These are phyloP conservation scores for Fusarium anguioides DNA, from an alignment of 2,329 filamentous ascomycete genomes.

Conservation along the genomic window DNA sequence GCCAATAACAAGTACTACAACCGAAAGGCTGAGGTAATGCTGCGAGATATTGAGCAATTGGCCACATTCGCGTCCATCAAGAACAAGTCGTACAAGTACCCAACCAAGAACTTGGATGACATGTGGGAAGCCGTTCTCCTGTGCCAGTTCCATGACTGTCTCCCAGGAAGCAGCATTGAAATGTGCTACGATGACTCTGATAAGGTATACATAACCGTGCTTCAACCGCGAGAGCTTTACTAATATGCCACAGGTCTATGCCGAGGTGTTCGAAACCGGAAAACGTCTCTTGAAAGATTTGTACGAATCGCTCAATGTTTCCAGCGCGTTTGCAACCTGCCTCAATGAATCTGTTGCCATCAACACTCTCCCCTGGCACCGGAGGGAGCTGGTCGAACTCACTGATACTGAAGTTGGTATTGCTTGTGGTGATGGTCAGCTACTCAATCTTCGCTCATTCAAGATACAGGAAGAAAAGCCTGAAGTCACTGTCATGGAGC, in stretches of 20 bases:
- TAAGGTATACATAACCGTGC: constrained; percentile 61
- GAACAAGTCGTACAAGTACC: constrained; percentile 82
- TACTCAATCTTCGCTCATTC: constrained; percentile 63
- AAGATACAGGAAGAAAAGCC: constrained; percentile 57
- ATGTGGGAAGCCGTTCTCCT: constrained; percentile 96
- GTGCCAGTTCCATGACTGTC: constrained; percentile 97
- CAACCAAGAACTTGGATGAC: constrained; percentile 90
- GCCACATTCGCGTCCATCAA: constrained; percentile 86
- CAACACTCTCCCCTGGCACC: constrained; percentile 89
- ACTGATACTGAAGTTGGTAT: constrained; percentile 64
- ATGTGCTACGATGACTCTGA: constrained; percentile 99
- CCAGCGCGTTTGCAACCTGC: constrained; percentile 54
- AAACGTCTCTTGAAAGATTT: constrained; percentile 77
- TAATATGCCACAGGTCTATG: constrained; percentile 71
- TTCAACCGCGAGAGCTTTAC: not conserved
- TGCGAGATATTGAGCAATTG: constrained; percentile 88
- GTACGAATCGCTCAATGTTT: constrained; percentile 73
- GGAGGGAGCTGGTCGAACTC: constrained; percentile 77
- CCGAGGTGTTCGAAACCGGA: constrained; percentile 81
- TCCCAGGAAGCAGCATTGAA: constrained; percentile 94
- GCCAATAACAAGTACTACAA: constrained; percentile 98
- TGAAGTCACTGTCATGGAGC: constrained; percentile 64
- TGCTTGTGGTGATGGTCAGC: constrained; percentile 66
- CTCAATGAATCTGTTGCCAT: constrained; percentile 70
- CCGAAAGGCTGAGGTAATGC: constrained; percentile 82